Evolutionary conservation across 2,329 filamentous ascomycete genomes (phyloP).

Genomic region (Pseudogymnoascus sp.): DNA sequence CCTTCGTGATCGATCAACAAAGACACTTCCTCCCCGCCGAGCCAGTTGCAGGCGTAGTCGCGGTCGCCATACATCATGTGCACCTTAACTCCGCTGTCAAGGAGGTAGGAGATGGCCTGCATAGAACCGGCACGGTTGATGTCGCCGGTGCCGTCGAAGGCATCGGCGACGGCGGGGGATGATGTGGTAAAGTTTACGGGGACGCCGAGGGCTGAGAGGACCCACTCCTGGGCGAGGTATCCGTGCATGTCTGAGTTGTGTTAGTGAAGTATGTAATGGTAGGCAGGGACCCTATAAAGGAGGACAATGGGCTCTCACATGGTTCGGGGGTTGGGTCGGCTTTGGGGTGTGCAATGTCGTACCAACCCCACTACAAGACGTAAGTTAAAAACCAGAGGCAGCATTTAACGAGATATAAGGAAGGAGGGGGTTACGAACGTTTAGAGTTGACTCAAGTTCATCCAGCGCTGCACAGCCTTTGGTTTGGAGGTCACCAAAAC

Average conservation of each 20-base stretch:
- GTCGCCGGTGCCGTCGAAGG: slow-evolving; percentile 48
- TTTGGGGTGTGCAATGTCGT: slow-evolving; percentile 29
- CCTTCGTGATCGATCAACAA: slow-evolving; percentile 47
- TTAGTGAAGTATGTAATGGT: slow-evolving; percentile 22
- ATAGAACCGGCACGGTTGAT: slow-evolving; percentile 56
- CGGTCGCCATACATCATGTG: slow-evolving; percentile 63
- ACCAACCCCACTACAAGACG: slow-evolving; percentile 11
- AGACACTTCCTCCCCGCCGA: slow-evolving; percentile 68
- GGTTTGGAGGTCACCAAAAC: slow-evolving; percentile 46
- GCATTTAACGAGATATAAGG: slow-evolving; percentile 50
- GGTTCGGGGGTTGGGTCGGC: background rate
- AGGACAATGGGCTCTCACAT: background rate
- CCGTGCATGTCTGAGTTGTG: slow-evolving; percentile 4
- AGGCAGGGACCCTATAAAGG: slow-evolving; percentile 36
- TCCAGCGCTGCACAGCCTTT: slow-evolving; percentile 34
- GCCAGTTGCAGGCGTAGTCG: slow-evolving; percentile 60
- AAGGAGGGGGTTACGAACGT: slow-evolving; percentile 26
- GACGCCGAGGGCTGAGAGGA: slow-evolving; percentile 54
- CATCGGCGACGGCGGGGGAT: slow-evolving; percentile 39
- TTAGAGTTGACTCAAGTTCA: background rate
- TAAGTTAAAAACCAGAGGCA: slow-evolving; percentile 19
- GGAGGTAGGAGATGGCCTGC: slow-evolving; percentile 49
- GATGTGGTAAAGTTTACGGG: slow-evolving; percentile 51
- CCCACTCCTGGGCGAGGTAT: slow-evolving; percentile 18
- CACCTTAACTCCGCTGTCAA: slow-evolving; percentile 57